phyloP scores from a whole-genome alignment of 148 eudicot species.

The Chenopodium album region DNA sequence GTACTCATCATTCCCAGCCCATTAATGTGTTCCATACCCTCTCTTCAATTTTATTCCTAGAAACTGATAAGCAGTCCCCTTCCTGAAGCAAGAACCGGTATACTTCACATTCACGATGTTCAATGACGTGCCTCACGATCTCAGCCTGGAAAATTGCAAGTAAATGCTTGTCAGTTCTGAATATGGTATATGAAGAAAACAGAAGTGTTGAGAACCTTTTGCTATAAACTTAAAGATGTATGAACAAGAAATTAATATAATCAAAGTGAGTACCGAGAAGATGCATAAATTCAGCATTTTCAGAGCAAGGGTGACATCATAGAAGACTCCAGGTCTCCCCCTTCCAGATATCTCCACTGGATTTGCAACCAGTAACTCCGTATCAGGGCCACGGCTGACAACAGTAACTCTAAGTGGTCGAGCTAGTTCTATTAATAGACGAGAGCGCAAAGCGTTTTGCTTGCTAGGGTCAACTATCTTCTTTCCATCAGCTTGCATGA shows the following conservation, averaged over 20 bases:
- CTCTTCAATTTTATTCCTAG: constrained; percentile 45
- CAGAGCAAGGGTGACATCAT: constrained; percentile 60
- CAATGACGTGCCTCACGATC: constrained; percentile 50
- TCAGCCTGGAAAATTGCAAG: constrained; percentile 41
- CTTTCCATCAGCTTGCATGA: constrained; percentile 60
- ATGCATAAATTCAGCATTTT: constrained; percentile 51
- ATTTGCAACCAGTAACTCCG: constrained; percentile 60
- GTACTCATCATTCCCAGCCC: constrained; percentile 40
- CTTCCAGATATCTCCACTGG: constrained; percentile 65
- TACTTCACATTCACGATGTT: constrained; percentile 62
- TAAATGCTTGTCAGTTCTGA: not conserved
- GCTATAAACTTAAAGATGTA: not conserved
- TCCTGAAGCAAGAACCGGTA: constrained; percentile 56
- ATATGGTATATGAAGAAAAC: not conserved
- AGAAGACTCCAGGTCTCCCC: constrained; percentile 60
- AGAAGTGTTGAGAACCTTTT: not conserved
- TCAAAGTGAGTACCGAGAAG: constrained; percentile 43
- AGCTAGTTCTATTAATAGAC: constrained; percentile 44
- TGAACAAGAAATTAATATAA: not conserved
- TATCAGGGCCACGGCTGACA: constrained; percentile 64
- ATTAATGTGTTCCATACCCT: constrained; percentile 46
- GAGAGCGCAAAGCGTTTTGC: constrained; percentile 46
- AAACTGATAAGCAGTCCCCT: constrained; percentile 38
- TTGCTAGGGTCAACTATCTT: constrained; percentile 53
- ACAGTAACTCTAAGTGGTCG: constrained; percentile 54